Evolutionary conservation across 768 basidiomycete genomes (phyloP).

Genomic region (Trametes cubensis): DNA sequence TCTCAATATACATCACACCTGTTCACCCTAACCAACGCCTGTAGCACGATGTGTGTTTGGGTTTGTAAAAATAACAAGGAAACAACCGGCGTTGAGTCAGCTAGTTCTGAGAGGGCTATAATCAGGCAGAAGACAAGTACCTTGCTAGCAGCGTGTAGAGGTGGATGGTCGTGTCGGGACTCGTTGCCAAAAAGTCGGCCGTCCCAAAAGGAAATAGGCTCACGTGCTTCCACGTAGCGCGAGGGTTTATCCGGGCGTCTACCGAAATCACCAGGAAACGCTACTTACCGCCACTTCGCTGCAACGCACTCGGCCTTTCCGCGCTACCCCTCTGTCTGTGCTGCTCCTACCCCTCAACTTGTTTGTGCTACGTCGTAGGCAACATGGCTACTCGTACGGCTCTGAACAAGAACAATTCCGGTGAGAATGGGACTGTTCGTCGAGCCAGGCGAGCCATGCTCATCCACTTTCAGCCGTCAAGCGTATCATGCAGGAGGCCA

Average conservation of each 20-base stretch:
- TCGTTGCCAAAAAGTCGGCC: slow-evolving; percentile 9
- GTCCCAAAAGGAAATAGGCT: slow-evolving; percentile 4
- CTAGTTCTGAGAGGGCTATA: no score
- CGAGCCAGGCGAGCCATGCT: not conserved
- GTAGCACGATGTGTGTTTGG: not conserved
- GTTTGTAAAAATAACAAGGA: no score
- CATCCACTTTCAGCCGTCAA: slow-evolving; percentile 69
- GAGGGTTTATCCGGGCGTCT: slow-evolving; percentile 7
- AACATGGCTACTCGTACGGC: slow-evolving; percentile 36
- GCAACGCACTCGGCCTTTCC: not conserved
- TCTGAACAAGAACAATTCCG: slow-evolving; percentile 92
- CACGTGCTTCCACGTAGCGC: slow-evolving; percentile 24
- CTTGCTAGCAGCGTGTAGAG: slow-evolving; percentile 11
- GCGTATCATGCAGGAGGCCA: slow-evolving; percentile 95
- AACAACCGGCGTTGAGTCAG: no score
- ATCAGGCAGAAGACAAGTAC: not conserved
- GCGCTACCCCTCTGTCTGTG: not conserved
- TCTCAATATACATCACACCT: slow-evolving; percentile 60
- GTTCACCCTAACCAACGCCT: slow-evolving; percentile 12
- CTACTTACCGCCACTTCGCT: not conserved
- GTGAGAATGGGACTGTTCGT: slow-evolving; percentile 41
- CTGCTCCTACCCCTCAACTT: not conserved
- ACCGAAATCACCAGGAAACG: slow-evolving; percentile 24
- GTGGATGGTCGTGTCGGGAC: slow-evolving; percentile 7
- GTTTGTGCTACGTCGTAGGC: not conserved